Percentiles rank a stretch among this genome's conserved stretches.
Conservation (phyloP, 495 filamentous ascomycete species). For the Cairneyella variabilis region DNA sequence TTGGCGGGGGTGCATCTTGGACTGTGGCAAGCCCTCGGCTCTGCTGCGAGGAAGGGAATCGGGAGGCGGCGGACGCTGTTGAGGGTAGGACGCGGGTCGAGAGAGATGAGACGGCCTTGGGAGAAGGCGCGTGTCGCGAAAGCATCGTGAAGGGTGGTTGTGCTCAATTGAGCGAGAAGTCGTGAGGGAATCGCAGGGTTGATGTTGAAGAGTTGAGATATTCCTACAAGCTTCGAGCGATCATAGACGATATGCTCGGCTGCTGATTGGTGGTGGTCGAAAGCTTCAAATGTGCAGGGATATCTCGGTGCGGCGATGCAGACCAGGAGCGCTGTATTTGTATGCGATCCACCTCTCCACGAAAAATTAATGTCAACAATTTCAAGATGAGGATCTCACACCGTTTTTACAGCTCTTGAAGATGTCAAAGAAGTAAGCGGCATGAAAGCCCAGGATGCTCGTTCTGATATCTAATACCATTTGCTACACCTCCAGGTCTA, state of each 20-base stretch:
- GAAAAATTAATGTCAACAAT: too few relatives aligned
- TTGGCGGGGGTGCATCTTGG: conserved; percentile 69
- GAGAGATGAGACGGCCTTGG: conserved; percentile 47
- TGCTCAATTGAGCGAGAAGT: conserved; percentile 26
- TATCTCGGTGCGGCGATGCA: too few relatives aligned
- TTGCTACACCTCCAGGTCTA: conserved; percentile 9
- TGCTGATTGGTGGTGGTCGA: too few relatives aligned
- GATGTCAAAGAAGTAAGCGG: too few relatives aligned
- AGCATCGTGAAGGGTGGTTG: conserved; percentile 32
- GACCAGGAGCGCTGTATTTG: too few relatives aligned
- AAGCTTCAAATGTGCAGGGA: too few relatives aligned
- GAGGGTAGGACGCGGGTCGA: conserved; percentile 54
- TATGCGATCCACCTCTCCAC: too few relatives aligned
- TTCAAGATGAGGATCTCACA: too few relatives aligned
- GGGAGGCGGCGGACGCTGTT: conserved; percentile 30
- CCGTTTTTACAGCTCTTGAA: too few relatives aligned
- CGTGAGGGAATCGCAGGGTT: conserved; percentile 6
- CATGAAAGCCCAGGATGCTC: conserved; percentile 8
- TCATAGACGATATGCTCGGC: conserved; percentile 21
- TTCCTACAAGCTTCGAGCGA: conserved; percentile 6
- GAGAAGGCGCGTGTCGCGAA: conserved; percentile 33
- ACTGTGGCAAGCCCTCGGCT: conserved; percentile 78
- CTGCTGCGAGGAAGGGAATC: conserved; percentile 40
- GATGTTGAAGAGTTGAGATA: conserved; percentile 15
- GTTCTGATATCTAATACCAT: conserved; percentile 2